phyloP scores from a whole-genome alignment of 2,329 filamentous ascomycete genomes.

The Fusarium sp. region DNA sequence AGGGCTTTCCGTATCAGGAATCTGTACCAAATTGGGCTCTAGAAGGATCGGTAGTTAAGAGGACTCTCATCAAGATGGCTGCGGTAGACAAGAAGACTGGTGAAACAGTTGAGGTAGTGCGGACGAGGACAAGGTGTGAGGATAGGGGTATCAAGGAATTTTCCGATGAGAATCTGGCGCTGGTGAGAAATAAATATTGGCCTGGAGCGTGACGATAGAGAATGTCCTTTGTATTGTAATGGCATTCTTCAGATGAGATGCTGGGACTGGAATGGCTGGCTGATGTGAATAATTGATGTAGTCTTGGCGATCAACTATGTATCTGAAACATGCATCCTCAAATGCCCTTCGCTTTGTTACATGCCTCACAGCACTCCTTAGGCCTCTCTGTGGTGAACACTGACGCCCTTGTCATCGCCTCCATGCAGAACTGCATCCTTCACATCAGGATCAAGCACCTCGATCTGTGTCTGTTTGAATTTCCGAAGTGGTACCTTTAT shows the following conservation, averaged over 20 bases:
- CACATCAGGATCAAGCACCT: background rate
- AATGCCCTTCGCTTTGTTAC: background rate
- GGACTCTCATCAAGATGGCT: constrained; percentile 1
- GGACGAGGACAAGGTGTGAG: constrained; percentile 22
- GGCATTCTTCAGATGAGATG: background rate
- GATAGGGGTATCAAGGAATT: constrained; percentile 25
- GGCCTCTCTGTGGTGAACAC: background rate
- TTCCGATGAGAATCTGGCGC: constrained; percentile 7
- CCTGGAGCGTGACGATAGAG: background rate
- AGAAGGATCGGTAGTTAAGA: constrained; percentile 27
- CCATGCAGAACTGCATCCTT: background rate
- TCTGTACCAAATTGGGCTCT: constrained; percentile 23
- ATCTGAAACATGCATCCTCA: too few relatives aligned
- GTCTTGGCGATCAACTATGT: too few relatives aligned
- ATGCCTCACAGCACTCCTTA: background rate
- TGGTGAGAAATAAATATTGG: constrained; percentile 27
- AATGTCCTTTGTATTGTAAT: background rate
- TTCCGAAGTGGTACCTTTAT: constrained; percentile 4
- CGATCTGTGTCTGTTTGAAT: background rate
- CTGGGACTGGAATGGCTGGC: background rate
- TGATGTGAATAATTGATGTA: background rate
- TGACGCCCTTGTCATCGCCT: background rate
- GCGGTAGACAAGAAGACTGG: constrained; percentile 17
- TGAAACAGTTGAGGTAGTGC: constrained; percentile 4
- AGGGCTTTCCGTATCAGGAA: constrained; percentile 14